These are phyloP conservation scores for Euphorbia tirucalli DNA, from an alignment of 345 rosid species.

Conservation along the genomic window DNA sequence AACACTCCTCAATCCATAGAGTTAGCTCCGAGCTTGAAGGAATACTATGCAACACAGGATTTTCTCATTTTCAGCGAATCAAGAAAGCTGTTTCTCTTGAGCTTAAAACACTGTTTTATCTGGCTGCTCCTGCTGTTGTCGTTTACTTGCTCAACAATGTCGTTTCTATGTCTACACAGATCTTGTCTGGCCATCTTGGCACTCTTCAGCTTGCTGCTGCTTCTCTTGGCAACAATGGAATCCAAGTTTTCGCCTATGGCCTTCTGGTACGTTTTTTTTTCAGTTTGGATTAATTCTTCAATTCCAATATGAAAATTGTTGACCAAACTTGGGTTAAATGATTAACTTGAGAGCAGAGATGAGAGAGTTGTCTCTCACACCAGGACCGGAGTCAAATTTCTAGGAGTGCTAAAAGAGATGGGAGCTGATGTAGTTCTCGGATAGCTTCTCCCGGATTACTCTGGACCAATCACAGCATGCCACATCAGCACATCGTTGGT, in stretches of 20 bases:
- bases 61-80: slow-evolving; percentile 1
- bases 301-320: no score
- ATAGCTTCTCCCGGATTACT: no score
- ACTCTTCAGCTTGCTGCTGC: slow-evolving; percentile 30
- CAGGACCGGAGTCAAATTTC: no score
- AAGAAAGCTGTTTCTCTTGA: slow-evolving; percentile 13
- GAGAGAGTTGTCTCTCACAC: no score
- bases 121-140: slow-evolving; percentile 23
- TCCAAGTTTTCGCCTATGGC: slow-evolving; percentile 33
- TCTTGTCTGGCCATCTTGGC: slow-evolving; percentile 29
- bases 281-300: no score
- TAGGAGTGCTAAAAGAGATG: no score
- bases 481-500: no score
- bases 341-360: no score
- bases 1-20: not conserved
- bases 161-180: slow-evolving; percentile 25
- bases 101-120: slow-evolving; percentile 15
- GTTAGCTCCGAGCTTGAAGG: slow-evolving; percentile 42
- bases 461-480: no score
- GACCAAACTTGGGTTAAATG: no score
- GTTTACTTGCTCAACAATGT: slow-evolving; percentile 27
- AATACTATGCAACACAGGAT: slow-evolving; percentile 22
- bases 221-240: slow-evolving; percentile 27
- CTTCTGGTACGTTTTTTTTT: slow-evolving; percentile 27
- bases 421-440: no score